Evolutionary conservation across 352 stramenopile genomes (phyloP), one percentile per base, ranked within the genome.

Genomic region (Pythium monospermum): DNA sequence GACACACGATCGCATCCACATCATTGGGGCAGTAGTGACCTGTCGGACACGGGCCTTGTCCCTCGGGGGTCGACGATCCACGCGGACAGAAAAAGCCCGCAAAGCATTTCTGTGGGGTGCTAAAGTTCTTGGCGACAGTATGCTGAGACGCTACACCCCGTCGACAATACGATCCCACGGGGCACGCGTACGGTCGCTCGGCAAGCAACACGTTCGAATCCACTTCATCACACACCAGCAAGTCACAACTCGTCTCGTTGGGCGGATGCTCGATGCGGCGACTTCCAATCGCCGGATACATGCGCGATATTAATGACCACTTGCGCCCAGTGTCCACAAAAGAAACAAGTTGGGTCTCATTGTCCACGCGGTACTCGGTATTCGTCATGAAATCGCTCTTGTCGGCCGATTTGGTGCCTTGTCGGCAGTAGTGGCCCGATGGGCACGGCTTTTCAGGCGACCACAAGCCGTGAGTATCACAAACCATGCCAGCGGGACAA

Each of bases 41-140:
- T 8, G 91, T 95, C 15, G 93, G 95, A 50, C 96, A 99, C 8
- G 96, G 85, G 0, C 96, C 96, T 49, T 75, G 67, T 3, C 96
- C 96, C 63, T 98, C 90, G 6, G 96, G 93, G 10, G 84, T 94
- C 1, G 63, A 69, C 8, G 91, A 97, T 22, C 93, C 94, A 22
- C 81, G 74, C 0, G 96, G 91, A 69, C 96, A 99, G 59, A 98
- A 99, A 62, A 98, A 98, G 0, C 96, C 96, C 32, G 83, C 63
- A 53, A 97, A 98, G 49, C 96, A 99, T 36, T 69, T 77, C 55
- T 99, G 96, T 32, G 96, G 96, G 7, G 91, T 93, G 43, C 76
- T 92, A 61, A 95, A 98, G 64, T 98, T 98, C 26, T 73, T 84
- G 19, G 82, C 44, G 11, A 77, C 37, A 22, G 82, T 26, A 26